Base-by-base conservation (phyloP, 768 basidiomycete genomes). In the Hemileccinum rubropunctum region DNA sequence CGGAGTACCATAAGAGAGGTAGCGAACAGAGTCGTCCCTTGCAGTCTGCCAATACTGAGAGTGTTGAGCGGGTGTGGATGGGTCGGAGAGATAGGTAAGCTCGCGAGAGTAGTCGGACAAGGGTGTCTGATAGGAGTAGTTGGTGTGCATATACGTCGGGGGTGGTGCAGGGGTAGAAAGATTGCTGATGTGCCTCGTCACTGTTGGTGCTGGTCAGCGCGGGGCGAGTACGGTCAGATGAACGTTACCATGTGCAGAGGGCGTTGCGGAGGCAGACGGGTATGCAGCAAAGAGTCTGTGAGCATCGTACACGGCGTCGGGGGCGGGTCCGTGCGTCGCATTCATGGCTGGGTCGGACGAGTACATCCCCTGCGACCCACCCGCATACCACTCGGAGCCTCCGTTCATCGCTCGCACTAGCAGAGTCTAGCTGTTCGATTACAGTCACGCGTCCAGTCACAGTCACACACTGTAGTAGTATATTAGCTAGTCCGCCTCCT, bases 191-290 rank as follows among this genome's bases (percentile, higher is more conserved):
- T 90, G 88, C 27, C 84, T 73, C 20, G 85, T 75, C 37, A 85
- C 89, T 91, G 51, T 38, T 23, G 55, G n/a, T 12, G 1, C 62
- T 47, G 58, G 62, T 62, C 56, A 62, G 52, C 53, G 5, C 26
- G 11, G 5, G 54, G 10, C 55, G 44, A 27, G 40, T 27, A 44
- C 51, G 36, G 6, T 28, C 26, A 17, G 10, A 13, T 34, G 11
- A 34, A 39, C 30, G 38, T 69, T 61, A 88, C 89, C 86, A 61
- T 91, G 88, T 33, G 81, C 75, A 8, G 86, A 79, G n/a, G 88
- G 87, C 4, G 83, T 86, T 23, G 84, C 83, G 51, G 88, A 89
- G 34, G 84, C 84, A 59, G 84, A 76, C 34, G 89, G 86, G 64
- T 88, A 91, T 30, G 78, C 73, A 4, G 81, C 78, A 40, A 88